Percentiles rank a stretch among this genome's conserved stretches.
These are phyloP conservation scores for Platanthera zijinensis DNA, from an alignment of 106 monocot genomes.

Conservation along the genomic window DNA sequence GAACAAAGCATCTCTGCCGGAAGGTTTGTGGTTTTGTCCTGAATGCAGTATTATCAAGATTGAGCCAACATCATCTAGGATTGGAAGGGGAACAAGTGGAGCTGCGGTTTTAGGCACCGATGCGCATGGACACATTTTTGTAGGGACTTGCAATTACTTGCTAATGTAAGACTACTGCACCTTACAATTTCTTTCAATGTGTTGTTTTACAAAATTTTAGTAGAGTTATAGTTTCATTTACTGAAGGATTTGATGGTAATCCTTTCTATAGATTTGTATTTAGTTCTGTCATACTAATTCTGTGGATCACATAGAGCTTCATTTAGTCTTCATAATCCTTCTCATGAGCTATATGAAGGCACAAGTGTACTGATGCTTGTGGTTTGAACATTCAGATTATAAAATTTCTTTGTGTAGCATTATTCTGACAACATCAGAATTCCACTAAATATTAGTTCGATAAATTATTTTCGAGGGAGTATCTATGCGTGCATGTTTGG, in stretches of 20 bases:
- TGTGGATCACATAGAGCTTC: too few relatives aligned
- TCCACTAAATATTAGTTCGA: background rate
- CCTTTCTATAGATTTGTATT: too few relatives aligned
- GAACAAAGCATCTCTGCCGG: slow-evolving; percentile 63
- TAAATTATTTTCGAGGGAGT: background rate
- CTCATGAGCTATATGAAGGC: background rate
- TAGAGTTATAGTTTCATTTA: background rate
- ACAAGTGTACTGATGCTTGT: too few relatives aligned
- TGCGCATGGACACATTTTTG: slow-evolving; percentile 46
- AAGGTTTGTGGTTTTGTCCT: slow-evolving; percentile 77
- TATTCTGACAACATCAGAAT: background rate
- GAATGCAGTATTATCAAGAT: slow-evolving; percentile 56
- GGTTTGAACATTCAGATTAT: background rate
- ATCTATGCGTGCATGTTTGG: background rate
- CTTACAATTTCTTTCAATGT: background rate
- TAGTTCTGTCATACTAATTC: too few relatives aligned
- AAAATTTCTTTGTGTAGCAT: background rate
- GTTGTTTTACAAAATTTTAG: slow-evolving; percentile 1
- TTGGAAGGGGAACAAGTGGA: slow-evolving; percentile 57
- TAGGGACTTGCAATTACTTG: slow-evolving; percentile 86
- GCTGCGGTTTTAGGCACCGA: slow-evolving; percentile 69
- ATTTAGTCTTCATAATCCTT: background rate
- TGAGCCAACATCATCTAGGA: slow-evolving; percentile 31
- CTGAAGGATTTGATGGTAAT: background rate
- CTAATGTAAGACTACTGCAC: slow-evolving; percentile 54